A percentile compares a stretch with the other conserved stretches of the same genome.
Conservation (phyloP, 2,329 filamentous ascomycete species). For the Fusarium sp. region DNA sequence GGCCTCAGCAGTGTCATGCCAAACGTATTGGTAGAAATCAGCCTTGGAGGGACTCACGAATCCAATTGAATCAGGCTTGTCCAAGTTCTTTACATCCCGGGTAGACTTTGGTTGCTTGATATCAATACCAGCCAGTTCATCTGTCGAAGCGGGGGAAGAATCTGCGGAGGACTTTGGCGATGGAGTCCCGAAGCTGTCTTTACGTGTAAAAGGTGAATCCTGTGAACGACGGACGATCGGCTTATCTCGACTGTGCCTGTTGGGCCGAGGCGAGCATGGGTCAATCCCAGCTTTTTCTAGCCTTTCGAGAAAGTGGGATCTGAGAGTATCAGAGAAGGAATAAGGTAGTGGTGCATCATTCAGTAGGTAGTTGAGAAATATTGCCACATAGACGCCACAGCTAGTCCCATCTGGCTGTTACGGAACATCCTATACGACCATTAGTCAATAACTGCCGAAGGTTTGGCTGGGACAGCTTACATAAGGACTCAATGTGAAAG, state of each 20-base stretch:
- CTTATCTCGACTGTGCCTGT: neutral
- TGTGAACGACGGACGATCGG: neutral
- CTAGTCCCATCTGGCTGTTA: neutral
- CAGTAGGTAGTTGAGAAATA: neutral
- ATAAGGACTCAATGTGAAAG: neutral
- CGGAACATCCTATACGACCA: neutral
- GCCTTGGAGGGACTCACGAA: neutral
- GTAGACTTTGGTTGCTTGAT: accelerated
- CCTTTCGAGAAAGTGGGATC: neutral
- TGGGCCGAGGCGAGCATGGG: neutral
- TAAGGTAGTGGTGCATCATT: neutral
- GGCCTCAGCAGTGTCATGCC: neutral
- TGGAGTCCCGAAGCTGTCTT: neutral
- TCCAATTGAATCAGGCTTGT: neutral
- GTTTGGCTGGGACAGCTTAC: neutral
- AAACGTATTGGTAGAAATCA: neutral
- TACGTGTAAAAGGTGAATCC: neutral
- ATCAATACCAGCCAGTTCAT: neutral
- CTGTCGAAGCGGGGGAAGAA: neutral
- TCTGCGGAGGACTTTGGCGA: neutral
- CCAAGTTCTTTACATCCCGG: accelerated
- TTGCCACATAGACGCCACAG: neutral
- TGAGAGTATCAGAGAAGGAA: accelerated
- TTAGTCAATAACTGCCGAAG: neutral
- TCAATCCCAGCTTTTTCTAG: neutral